Conservation (phyloP, 495 filamentous ascomycete species). For the Penicillium bialowiezense region DNA sequence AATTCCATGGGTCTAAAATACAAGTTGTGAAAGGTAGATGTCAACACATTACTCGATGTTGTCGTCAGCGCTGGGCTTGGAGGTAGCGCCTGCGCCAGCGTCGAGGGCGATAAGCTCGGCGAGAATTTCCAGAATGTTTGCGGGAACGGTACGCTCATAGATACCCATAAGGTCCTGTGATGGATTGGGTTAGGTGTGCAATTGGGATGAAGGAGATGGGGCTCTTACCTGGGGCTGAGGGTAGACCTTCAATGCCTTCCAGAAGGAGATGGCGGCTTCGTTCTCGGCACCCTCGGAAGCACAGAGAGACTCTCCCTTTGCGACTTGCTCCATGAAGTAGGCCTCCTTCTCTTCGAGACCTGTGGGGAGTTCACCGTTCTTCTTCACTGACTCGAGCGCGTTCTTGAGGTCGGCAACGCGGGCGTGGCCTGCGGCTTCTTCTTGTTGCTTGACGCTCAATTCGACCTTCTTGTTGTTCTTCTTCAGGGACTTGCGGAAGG, state of each 20-base stretch:
- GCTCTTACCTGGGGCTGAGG: slow-evolving; percentile 59
- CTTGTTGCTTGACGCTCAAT: slow-evolving; percentile 73
- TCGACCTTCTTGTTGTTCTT: slow-evolving; percentile 75
- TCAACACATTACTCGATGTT: slow-evolving; percentile 36
- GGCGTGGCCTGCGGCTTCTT: slow-evolving; percentile 61
- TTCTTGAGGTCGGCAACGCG: slow-evolving; percentile 65
- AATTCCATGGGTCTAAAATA: slow-evolving; percentile 8
- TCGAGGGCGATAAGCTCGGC: slow-evolving; percentile 98
- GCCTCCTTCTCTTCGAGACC: slow-evolving; percentile 87
- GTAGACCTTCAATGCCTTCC: slow-evolving; percentile 97
- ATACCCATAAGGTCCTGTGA: slow-evolving; percentile 42
- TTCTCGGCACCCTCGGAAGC: slow-evolving; percentile 64
- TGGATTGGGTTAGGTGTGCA: slow-evolving; percentile 10
- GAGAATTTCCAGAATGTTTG: slow-evolving; percentile 90
- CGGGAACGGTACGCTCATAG: slow-evolving; percentile 96
- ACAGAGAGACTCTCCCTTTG: slow-evolving; percentile 75
- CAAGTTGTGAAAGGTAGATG: slow-evolving; percentile 4
- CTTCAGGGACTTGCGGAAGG: slow-evolving; percentile 82
- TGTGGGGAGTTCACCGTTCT: slow-evolving; percentile 79
- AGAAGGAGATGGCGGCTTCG: slow-evolving; percentile 91
- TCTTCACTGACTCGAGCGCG: slow-evolving; percentile 72
- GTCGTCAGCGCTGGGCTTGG: slow-evolving; percentile 32
- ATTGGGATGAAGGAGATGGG: neutral
- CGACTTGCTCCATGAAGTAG: slow-evolving; percentile 94
- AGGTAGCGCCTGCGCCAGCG: slow-evolving; percentile 46